These are phyloP conservation scores for Scheffersomyces parashehatae DNA, from an alignment of 1,139 yeast genomes.

Conservation along the genomic window DNA sequence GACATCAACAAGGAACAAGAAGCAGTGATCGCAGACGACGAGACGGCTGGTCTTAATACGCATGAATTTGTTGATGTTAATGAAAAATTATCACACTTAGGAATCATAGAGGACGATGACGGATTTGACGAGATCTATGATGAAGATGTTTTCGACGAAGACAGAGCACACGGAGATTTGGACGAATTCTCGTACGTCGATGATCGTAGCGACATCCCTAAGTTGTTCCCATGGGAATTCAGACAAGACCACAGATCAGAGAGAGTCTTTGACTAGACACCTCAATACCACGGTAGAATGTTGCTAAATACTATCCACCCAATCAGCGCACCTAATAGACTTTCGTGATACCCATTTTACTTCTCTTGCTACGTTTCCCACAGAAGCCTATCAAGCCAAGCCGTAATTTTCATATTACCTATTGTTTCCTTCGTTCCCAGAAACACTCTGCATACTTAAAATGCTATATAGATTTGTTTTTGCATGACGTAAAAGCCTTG, in stretches of 20 bases:
- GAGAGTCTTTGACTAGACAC: conserved; percentile 26
- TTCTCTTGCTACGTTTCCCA: no score
- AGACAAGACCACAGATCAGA: conserved; percentile 21
- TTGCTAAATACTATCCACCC: no score
- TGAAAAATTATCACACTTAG: conserved; percentile 13
- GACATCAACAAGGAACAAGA: conserved; percentile 4
- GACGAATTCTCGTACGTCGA: neutral
- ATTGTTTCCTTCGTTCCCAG: no score
- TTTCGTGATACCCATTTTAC: no score
- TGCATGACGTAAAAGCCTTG: neutral
- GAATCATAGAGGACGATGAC: conserved; percentile 10
- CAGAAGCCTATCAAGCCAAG: no score
- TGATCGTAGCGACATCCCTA: conserved; percentile 11
- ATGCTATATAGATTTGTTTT: no score
- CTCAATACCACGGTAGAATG: no score
- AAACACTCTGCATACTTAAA: no score
- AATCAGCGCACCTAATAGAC: no score
- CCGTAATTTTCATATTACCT: no score
- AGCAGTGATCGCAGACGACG: neutral
- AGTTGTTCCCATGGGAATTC: conserved; percentile 43
- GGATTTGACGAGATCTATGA: conserved; percentile 10
- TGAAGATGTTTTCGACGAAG: neutral
- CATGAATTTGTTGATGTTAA: conserved; percentile 1
- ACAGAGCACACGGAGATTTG: neutral
- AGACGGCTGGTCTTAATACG: neutral